Evolutionary conservation across 2,329 filamentous ascomycete species (phyloP).

Genomic region (Rutstroemia sp.): DNA sequence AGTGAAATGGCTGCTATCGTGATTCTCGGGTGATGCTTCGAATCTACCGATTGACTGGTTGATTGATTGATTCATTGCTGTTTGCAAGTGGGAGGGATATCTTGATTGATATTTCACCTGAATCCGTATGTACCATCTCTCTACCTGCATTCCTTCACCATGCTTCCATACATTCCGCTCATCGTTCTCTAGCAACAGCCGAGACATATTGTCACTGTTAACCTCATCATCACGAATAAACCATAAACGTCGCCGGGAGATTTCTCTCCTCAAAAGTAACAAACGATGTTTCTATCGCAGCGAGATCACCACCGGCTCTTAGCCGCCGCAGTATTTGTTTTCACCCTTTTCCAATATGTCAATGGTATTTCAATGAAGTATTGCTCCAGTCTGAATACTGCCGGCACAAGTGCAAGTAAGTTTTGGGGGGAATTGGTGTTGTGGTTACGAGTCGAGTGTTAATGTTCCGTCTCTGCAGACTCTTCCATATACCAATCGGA

Average conservation of each 20-base stretch:
- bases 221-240: neutral
- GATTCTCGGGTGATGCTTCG: neutral
- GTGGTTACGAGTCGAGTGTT: neutral
- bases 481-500: slow-evolving; percentile 57
- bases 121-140: neutral
- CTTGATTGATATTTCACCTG: slow-evolving; percentile 21
- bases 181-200: slow-evolving; percentile 7
- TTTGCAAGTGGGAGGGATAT: slow-evolving; percentile 26
- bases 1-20: slow-evolving; percentile 2
- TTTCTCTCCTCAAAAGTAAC: neutral
- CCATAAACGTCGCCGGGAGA: neutral
- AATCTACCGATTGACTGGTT: neutral
- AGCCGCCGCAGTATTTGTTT: slow-evolving; percentile 16
- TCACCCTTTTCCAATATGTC: slow-evolving; percentile 10
- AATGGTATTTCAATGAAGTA: slow-evolving; percentile 27
- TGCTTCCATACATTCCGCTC: slow-evolving; percentile 7
- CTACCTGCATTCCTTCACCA: slow-evolving; percentile 13
- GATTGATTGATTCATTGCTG: neutral
- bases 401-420: slow-evolving; percentile 36
- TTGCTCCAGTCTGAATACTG: slow-evolving; percentile 42
- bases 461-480: slow-evolving; percentile 34
- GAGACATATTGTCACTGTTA: slow-evolving; percentile 2
- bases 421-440: slow-evolving; percentile 9
- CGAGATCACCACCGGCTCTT: slow-evolving; percentile 19
- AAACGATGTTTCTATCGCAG: slow-evolving; percentile 13